These are phyloP conservation scores for Mycena galopus DNA, from an alignment of 768 basidiomycete species.

Conservation along the genomic window DNA sequence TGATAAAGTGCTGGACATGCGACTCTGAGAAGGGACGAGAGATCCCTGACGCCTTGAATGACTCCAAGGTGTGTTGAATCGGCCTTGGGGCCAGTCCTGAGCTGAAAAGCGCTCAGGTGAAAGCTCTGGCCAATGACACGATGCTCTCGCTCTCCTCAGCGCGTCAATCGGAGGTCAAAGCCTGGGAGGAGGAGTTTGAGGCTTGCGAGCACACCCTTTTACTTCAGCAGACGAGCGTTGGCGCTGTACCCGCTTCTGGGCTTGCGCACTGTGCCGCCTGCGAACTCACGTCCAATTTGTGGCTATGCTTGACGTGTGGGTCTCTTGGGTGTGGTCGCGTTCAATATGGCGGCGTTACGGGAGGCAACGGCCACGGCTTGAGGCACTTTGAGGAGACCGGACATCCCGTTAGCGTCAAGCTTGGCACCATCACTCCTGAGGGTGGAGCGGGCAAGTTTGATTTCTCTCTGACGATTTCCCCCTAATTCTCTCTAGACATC, in stretches of 20 bases:
- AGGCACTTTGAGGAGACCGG: constrained; percentile 77
- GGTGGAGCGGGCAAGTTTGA: constrained; percentile 82
- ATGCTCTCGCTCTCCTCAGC: constrained; percentile 90
- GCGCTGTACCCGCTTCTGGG: constrained; percentile 67
- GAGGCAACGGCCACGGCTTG: constrained; percentile 93
- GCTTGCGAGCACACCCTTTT: constrained; percentile 85
- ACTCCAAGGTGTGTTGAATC: constrained; percentile 49
- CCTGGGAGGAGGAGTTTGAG: constrained; percentile 96
- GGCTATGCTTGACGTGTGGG: constrained; percentile 96
- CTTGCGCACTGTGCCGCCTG: constrained; percentile 87
- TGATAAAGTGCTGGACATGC: constrained; percentile 84
- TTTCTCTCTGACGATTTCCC: neutral
- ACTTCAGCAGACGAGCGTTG: constrained; percentile 58
- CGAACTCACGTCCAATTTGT: constrained; percentile 90
- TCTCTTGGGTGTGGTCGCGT: constrained; percentile 89
- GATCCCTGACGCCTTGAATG: constrained; percentile 53
- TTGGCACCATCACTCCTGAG: constrained; percentile 97
- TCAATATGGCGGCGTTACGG: constrained; percentile 78
- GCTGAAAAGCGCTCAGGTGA: constrained; percentile 53
- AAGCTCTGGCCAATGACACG: constrained; percentile 71
- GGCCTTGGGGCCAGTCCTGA: neutral
- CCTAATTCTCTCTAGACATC: constrained; percentile 68
- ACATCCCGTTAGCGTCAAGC: constrained; percentile 90
- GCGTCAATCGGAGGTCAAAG: constrained; percentile 93
- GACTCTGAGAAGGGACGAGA: constrained; percentile 63